Base-by-base conservation (phyloP, 257 asterid genomes). In the Solanum etuberosum region DNA sequence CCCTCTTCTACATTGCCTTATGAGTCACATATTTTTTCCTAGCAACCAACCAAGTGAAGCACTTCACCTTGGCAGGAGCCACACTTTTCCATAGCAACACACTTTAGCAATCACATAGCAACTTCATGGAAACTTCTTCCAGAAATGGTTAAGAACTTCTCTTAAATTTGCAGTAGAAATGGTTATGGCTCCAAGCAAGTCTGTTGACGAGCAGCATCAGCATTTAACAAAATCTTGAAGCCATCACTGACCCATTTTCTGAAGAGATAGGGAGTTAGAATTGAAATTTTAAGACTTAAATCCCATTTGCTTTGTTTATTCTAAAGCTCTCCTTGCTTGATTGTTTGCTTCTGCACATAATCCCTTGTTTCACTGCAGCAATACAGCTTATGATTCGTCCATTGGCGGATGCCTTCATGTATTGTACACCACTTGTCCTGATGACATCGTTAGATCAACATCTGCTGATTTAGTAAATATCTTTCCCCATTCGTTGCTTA, bases 371-470 rank as follows among this genome's bases (percentile, higher is more conserved):
- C 54, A 65, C 90, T 92, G 90, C 95, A 95, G 99, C 89, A 91
- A 90, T 87, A 88, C 92, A 85, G 92, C 88, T 83, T 97, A 95
- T 85, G 98, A 97, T 90, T 93, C 97, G 73, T 93, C 97, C 83
- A 87, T 97, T 85, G 99, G 97, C 85, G 89, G 91, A 90, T 94
- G 99, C 88, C 95, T 97, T 88, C 95, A 92, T 88, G 90, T 93
- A 57, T 88, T 94, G 91, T 93, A 92, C 90, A 91, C 97, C 83
- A 92, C 90, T 90, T 93, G 98, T 90, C 90, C 96, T 61, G 98
- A 92, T 91, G 93, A 94, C 88, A 91, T 93, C 37, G 91, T 97
- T 85, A 93, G 93, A 91, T 94, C 95, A 12, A 95, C 98, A 61
- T 97, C 98, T 87, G 91, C 92, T 84, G 94, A 91, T 89, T 89